phyloP scores from a whole-genome alignment of 106 monocot genomes.

The Hemerocallis citrina region DNA sequence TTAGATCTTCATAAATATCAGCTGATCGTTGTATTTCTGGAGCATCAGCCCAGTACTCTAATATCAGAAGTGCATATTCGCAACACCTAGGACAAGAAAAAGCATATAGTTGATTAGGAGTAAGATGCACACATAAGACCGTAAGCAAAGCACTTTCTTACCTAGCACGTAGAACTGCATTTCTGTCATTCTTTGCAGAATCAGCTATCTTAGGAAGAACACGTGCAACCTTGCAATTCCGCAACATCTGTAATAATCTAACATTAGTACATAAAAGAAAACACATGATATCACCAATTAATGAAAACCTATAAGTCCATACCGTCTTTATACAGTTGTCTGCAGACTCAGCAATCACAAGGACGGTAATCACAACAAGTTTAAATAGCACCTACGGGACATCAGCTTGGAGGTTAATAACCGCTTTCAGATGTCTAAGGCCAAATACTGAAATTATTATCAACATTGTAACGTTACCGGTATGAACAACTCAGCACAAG shows the following conservation, averaged over 20 bases:
- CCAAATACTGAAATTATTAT: not conserved
- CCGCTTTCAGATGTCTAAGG: not conserved
- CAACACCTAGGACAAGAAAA: slow-evolving; percentile 61
- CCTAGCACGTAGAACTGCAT: slow-evolving; percentile 95
- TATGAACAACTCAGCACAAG: slow-evolving; percentile 94
- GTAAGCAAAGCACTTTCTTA: slow-evolving; percentile 8
- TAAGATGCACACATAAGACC: not conserved
- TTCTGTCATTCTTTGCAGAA: slow-evolving; percentile 87
- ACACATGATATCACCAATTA: slow-evolving; percentile 1
- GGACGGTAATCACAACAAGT: slow-evolving; percentile 99
- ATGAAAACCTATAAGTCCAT: slow-evolving; percentile 6
- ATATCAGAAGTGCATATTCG: slow-evolving; percentile 91
- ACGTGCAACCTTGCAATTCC: slow-evolving; percentile 95
- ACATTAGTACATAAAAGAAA: slow-evolving; percentile 11
- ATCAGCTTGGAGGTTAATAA: slow-evolving; percentile 1
- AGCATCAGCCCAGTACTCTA: slow-evolving; percentile 99
- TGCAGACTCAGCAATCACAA: slow-evolving; percentile 97
- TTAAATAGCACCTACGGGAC: slow-evolving; percentile 79
- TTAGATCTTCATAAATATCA: slow-evolving; percentile 95
- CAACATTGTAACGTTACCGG: slow-evolving; percentile 51
- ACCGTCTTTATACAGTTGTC: slow-evolving; percentile 99
- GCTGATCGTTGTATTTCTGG: slow-evolving; percentile 92
- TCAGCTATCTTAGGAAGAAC: slow-evolving; percentile 84
- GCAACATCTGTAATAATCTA: slow-evolving; percentile 56
- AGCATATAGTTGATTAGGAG: not conserved